Evolutionary conservation across 2,329 filamentous ascomycete genomes (phyloP).

Genomic region (Aphanoascus verrucosus): DNA sequence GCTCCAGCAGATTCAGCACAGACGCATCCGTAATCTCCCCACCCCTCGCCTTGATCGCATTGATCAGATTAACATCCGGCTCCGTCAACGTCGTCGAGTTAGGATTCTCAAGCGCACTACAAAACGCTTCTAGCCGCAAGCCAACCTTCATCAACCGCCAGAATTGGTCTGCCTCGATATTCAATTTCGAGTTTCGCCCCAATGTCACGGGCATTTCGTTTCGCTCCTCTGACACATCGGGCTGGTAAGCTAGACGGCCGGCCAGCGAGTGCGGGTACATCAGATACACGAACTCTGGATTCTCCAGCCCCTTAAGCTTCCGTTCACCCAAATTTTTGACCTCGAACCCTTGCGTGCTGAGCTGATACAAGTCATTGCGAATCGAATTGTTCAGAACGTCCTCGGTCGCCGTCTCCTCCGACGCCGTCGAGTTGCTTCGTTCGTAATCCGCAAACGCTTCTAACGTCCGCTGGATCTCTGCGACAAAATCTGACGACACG

Average conservation of each 20-base stretch:
- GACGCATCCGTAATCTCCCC: conserved; percentile 84
- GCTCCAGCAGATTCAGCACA: conserved; percentile 79
- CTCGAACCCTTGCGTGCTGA: conserved; percentile 87
- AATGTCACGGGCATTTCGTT: conserved; percentile 43
- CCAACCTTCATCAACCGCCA: conserved; percentile 87
- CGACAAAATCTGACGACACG: conserved; percentile 93
- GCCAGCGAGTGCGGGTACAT: conserved; percentile 85
- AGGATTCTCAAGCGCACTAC: conserved; percentile 69
- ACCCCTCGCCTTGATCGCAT: conserved; percentile 58
- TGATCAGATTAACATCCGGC: conserved; percentile 73
- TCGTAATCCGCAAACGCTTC: conserved; percentile 84
- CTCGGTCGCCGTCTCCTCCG: conserved; percentile 65
- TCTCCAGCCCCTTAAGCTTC: conserved; percentile 93
- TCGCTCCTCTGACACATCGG: conserved; percentile 39
- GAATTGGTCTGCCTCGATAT: conserved; percentile 73
- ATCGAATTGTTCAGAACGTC: conserved; percentile 67
- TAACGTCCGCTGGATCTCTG: conserved; percentile 82
- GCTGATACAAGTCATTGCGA: conserved; percentile 71
- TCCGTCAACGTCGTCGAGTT: conserved; percentile 55
- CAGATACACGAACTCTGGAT: conserved; percentile 89
- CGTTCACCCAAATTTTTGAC: conserved; percentile 93
- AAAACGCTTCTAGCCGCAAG: conserved; percentile 83
- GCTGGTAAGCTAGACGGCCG: conserved; percentile 48
- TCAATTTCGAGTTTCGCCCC: conserved; percentile 52
- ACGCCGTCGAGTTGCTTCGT: conserved; percentile 54